A percentile compares a stretch with the other conserved stretches of the same genome.
phyloP scores from a whole-genome alignment of 768 basidiomycete species.

The Daedaleopsis nitida region DNA sequence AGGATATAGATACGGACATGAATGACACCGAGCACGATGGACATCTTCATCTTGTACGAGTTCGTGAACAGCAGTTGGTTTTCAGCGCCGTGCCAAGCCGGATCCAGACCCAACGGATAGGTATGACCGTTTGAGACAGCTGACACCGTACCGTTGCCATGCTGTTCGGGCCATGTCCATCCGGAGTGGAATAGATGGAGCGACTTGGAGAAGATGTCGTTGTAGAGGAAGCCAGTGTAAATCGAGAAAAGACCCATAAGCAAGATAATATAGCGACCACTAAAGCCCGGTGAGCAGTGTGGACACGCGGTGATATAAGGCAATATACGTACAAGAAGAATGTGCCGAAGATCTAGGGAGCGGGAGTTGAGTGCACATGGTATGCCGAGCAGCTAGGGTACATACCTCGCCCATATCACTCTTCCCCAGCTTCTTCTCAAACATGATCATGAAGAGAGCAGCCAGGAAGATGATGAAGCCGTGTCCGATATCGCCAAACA shows the following conservation, averaged over 20 bases:
- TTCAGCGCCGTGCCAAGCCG: conserved; percentile 91
- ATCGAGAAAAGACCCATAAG: conserved; percentile 98
- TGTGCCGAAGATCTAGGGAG: conserved; percentile 68
- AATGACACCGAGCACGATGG: conserved; percentile 91
- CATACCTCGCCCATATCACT: conserved; percentile 73
- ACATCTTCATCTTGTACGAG: conserved; percentile 99
- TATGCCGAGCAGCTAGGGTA: conserved; percentile 7
- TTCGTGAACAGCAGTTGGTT: conserved; percentile 94
- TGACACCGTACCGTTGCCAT: conserved; percentile 45
- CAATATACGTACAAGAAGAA: conserved; percentile 84
- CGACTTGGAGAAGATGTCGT: conserved; percentile 96
- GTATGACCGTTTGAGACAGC: conserved; percentile 63
- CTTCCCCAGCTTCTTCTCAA: conserved; percentile 80
- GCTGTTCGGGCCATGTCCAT: conserved; percentile 70
- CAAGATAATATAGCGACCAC: conserved; percentile 97
- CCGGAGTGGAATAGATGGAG: conserved; percentile 87
- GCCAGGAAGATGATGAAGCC: conserved; percentile 79
- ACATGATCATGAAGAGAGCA: conserved; percentile 82
- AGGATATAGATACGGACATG: conserved; percentile 63
- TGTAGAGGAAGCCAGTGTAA: conserved; percentile 97
- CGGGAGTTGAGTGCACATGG: neutral
- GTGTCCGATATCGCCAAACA: conserved; percentile 99
- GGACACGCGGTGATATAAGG: neutral
- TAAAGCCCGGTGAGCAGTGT: conserved; percentile 33
- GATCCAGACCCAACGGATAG: conserved; percentile 96